Percentiles rank a stretch among this genome's conserved stretches.
Evolutionary conservation across 2,329 filamentous ascomycete species (phyloP).

Genomic region (Penicillium psychrosexuale): DNA sequence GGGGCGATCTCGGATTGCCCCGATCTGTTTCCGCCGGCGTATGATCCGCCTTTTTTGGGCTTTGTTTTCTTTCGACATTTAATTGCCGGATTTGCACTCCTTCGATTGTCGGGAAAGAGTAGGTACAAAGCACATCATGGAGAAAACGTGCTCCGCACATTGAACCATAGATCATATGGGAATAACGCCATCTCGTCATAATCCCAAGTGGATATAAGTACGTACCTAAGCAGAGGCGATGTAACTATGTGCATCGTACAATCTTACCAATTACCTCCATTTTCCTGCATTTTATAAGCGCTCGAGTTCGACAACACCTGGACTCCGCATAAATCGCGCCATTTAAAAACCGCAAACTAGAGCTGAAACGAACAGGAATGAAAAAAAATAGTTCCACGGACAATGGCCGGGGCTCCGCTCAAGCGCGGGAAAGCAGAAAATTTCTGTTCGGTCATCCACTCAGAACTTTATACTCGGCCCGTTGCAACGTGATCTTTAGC

Average conservation of each 20-base stretch:
- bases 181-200: conserved; percentile 8
- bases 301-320: neutral
- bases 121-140: neutral
- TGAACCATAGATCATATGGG: neutral
- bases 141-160: neutral
- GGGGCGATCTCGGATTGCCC: conserved; percentile 21
- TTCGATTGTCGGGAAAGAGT: neutral
- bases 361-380: neutral
- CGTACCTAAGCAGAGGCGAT: neutral
- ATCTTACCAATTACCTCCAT: neutral
- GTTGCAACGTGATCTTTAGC: conserved; percentile 17
- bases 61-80: neutral
- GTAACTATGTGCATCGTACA: neutral
- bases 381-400: neutral
- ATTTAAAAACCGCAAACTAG: neutral
- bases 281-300: neutral
- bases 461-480: conserved; percentile 19
- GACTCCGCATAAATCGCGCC: conserved; percentile 1
- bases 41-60: conserved; percentile 1
- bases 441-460: conserved; percentile 18
- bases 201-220: neutral
- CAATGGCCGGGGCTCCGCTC: conserved; percentile 7
- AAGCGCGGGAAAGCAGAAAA: conserved; percentile 19
- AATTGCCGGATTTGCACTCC: neutral
- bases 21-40: conserved; percentile 6